Evolutionary conservation across 805 yeast genomes (phyloP).

Genomic region (Kurtzmaniella fragi): DNA sequence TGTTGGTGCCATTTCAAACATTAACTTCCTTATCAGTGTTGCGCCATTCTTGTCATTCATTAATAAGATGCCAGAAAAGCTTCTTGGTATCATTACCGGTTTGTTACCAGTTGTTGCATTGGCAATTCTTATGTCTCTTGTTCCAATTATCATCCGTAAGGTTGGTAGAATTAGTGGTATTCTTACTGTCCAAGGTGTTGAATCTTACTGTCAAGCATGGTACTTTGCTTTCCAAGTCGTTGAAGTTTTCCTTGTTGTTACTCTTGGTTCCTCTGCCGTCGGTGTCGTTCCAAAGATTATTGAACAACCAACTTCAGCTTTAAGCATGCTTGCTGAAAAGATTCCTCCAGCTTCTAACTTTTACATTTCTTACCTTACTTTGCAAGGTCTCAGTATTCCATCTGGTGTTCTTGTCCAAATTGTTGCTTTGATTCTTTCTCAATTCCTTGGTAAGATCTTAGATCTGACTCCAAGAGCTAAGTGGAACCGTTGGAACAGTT

Average conservation of each 20-base stretch:
- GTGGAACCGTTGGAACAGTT: constrained; percentile 69
- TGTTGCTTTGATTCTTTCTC: constrained; percentile 65
- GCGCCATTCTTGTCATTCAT: constrained; percentile 53
- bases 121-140: constrained; percentile 58
- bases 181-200: constrained; percentile 67
- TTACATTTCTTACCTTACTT: constrained; percentile 74
- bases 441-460: constrained; percentile 62
- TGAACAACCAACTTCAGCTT: constrained; percentile 61
- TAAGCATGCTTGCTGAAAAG: constrained; percentile 66
- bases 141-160: constrained; percentile 60
- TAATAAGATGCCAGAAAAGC: constrained; percentile 45
- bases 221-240: constrained; percentile 87
- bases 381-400: constrained; percentile 76
- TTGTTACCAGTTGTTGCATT: constrained; percentile 63
- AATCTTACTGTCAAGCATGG: constrained; percentile 81
- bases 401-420: constrained; percentile 75
- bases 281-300: constrained; percentile 71
- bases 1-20: constrained; percentile 69
- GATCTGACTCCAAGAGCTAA: constrained; percentile 89
- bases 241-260: constrained; percentile 80
- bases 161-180: constrained; percentile 74
- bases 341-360: constrained; percentile 90
- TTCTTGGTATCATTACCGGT: constrained; percentile 64
- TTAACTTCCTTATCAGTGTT: constrained; percentile 52
- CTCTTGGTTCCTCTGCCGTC: constrained; percentile 79